Conservation (phyloP, 2,329 filamentous ascomycete species). For the Claviceps monticola region DNA sequence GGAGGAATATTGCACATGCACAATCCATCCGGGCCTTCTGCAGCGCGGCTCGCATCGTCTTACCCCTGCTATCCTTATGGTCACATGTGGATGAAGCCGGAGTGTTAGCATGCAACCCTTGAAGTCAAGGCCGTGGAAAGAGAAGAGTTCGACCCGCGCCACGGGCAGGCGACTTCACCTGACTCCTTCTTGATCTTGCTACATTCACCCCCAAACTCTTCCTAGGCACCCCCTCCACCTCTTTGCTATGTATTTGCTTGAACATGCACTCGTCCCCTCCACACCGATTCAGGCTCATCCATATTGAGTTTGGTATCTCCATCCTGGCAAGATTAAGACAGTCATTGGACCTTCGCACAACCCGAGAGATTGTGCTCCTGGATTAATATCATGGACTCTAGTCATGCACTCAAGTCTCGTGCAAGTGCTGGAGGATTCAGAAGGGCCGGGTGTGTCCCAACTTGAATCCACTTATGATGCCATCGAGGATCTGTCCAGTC, state of each 20-base stretch:
- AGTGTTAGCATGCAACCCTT: background rate
- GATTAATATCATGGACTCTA: background rate
- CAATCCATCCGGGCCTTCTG: background rate
- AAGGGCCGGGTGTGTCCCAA: constrained; percentile 1
- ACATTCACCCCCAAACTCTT: background rate
- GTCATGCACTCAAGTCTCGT: constrained; percentile 7
- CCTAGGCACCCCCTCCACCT: background rate
- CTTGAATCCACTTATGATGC: background rate
- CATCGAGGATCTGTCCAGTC: background rate
- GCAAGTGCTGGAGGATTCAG: constrained; percentile 3
- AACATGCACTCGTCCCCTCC: background rate
- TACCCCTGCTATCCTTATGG: background rate
- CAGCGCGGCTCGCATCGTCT: constrained; percentile 1
- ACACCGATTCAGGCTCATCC: background rate
- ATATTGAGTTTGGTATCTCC: background rate
- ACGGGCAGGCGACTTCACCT: background rate
- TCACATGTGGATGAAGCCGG: background rate
- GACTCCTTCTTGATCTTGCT: background rate
- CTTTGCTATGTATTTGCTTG: background rate
- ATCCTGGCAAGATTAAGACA: background rate
- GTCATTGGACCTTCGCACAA: background rate
- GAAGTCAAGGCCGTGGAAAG: background rate
- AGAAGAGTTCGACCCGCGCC: background rate
- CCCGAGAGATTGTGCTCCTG: background rate
- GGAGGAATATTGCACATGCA: background rate